phyloP scores from a whole-genome alignment of 2,329 filamentous ascomycete genomes.

The Calcarisporium arbuscula region DNA sequence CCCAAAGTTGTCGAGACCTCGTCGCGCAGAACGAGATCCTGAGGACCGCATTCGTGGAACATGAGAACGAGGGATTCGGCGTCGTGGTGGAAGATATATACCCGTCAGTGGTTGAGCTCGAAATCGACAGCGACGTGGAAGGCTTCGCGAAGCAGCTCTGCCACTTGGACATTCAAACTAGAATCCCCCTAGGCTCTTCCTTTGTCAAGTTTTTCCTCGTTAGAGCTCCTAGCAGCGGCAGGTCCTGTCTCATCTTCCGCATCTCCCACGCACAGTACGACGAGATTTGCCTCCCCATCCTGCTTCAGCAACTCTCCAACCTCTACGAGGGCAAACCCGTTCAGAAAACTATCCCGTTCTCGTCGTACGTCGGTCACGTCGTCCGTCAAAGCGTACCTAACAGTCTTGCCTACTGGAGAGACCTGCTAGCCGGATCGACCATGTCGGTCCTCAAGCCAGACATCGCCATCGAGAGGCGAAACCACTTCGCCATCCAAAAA shows the following conservation, averaged over 20 bases:
- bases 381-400: slow-evolving; percentile 34
- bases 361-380: slow-evolving; percentile 38
- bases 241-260: slow-evolving; percentile 47
- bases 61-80: slow-evolving; percentile 43
- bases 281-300: slow-evolving; percentile 57
- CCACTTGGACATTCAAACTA: slow-evolving; percentile 47
- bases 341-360: slow-evolving; percentile 34
- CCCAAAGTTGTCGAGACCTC: slow-evolving; percentile 45
- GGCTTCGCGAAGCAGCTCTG: slow-evolving; percentile 48
- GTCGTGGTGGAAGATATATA: slow-evolving; percentile 52
- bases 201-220: slow-evolving; percentile 56
- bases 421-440: slow-evolving; percentile 48
- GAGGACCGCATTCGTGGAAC: slow-evolving; percentile 57
- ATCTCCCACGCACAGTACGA: slow-evolving; percentile 67
- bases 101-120: slow-evolving; percentile 44
- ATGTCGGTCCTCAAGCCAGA: slow-evolving; percentile 39
- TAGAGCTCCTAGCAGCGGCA: slow-evolving; percentile 19
- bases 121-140: slow-evolving; percentile 42
- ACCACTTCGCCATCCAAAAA: slow-evolving; percentile 35
- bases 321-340: slow-evolving; percentile 28
- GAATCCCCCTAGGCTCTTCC: slow-evolving; percentile 50
- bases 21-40: slow-evolving; percentile 58
- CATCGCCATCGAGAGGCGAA: slow-evolving; percentile 26
- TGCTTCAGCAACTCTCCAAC: slow-evolving; percentile 53
- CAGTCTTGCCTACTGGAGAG: slow-evolving; percentile 54